Evolutionary conservation across 1,284 basidiomycete genomes (phyloP), one percentile per base, ranked within the genome.

Genomic region (Cystobasidium pallidum): DNA sequence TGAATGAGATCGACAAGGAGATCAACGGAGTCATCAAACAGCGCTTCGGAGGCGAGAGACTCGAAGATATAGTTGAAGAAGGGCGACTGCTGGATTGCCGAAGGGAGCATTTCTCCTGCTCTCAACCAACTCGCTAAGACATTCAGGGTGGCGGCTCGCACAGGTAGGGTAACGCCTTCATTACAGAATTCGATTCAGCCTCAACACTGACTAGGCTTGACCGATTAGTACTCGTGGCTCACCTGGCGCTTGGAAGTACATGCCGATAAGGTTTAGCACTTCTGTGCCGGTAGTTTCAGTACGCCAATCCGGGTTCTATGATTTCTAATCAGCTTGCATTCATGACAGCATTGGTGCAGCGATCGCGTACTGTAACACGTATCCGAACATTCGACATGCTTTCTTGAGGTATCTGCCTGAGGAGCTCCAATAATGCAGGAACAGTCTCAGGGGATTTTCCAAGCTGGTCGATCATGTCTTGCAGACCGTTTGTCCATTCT

Each of bases 1-100:
- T 98, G 94, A 73, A 99, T 94, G 76, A 98, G 83, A 79, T 97
- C 94, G 81, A 92, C 95, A 66, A 98, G 85, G 52, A 92, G 89
- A 76, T 97, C 91, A 49, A 95, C 92, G 0, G 93, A 94, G 1
- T 89, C 82, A 79, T 99, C 96, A 79, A 99, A 99, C 11, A 99
- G 86, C 58, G 88, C 86, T 34, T 96, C 91, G 1, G 90, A 89
- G 11, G 85, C 85, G 24, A 99, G 85, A 2, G 94, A 91, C 73
- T 91, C 88, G 79, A 97, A 96, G 17, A 89, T 86, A 78, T 88
- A 89, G 11, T 85, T 82, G 78, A 98, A 90, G n/a, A 99, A 85
- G 1, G 94, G 90, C 0, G 90, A 91, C 65, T 88, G 85, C 3
- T 88, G 87, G 43, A 99, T 84, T 39, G 86, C 84, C 3, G 80